Base-by-base conservation (phyloP, 2,329 filamentous ascomycete genomes). In the Botrytis paeoniae region DNA sequence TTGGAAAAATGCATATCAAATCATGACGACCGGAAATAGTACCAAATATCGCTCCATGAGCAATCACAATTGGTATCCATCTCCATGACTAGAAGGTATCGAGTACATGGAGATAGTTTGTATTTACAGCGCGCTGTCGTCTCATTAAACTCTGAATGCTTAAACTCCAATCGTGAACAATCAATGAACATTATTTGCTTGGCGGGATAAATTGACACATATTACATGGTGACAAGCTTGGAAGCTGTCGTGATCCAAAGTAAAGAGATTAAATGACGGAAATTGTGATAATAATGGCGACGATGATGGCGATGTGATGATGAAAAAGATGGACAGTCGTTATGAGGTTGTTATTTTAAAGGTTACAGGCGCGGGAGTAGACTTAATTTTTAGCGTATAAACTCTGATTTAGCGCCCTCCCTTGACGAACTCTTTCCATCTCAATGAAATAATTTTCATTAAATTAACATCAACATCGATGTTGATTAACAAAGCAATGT, bases 391-490 rank as follows among this genome's bases (percentile, higher is more conserved):
- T 57, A 57, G 14, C 51, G 7, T 7, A 8, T 8, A 2, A 57
- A 18, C n/a, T 14, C 18, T 18, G 14, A 57, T 57, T 57, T 57
- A 18, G n/a, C n/a, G n/a, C 51, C 48, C 25, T n/a, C 14, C 48
- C 25, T 54, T 25, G 16, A 6, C 9, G 14, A 57, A 29, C 14
- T 57, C 16, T 54, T 16, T 18, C n/a, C 7, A 54, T 7, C 14
- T 29, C n/a, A 14, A 16, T 54, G 25, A 1, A n/a, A 54, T 7
- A 7, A 54, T 3, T 54, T n/a, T 54, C 48, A 54, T n/a, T 18
- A 9, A 4, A 29, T 8, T 0, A 4, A 18, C 0, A 9, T 54
- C 14, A 18, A 29, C 0, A 4, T 32, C 7, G 14, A 57, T 57
- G 3, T 4, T 18, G 4, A 57, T 57, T 29, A 9, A 32, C 14